phyloP scores from a whole-genome alignment of 768 basidiomycete genomes.

The Tulasnella sp. region DNA sequence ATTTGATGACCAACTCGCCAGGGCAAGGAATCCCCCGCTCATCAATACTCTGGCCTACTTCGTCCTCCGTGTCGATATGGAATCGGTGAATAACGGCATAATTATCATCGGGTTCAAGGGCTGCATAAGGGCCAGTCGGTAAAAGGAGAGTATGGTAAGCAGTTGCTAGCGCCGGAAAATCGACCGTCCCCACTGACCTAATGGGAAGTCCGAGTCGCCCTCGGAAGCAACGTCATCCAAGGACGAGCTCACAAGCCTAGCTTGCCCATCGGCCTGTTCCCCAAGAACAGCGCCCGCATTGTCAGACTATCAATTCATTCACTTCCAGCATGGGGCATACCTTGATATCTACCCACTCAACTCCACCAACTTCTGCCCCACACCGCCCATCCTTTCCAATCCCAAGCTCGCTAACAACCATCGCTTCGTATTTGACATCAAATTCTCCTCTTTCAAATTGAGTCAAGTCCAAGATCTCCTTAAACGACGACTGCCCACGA shows the following conservation, averaged over 20 bases:
- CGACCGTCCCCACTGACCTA: slow-evolving; percentile 33
- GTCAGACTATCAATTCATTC: background rate
- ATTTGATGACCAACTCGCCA: background rate
- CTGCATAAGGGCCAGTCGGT: background rate
- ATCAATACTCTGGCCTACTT: background rate
- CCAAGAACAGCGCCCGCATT: background rate
- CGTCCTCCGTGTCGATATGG: background rate
- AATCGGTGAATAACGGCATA: slow-evolving; percentile 31
- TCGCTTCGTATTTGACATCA: slow-evolving; percentile 38
- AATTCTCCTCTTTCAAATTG: slow-evolving; percentile 44
- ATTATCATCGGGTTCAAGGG: background rate
- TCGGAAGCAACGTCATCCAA: slow-evolving; percentile 40
- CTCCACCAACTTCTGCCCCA: slow-evolving; percentile 44
- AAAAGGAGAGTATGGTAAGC: background rate
- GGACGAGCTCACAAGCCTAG: slow-evolving; percentile 34
- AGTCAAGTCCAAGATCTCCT: slow-evolving; percentile 34
- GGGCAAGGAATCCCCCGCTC: background rate
- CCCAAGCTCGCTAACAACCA: background rate
- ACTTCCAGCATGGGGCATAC: slow-evolving; percentile 33
- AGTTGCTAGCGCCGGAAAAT: background rate
- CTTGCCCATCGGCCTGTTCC: slow-evolving; percentile 38
- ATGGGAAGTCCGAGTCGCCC: slow-evolving; percentile 31
- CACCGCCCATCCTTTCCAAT: slow-evolving; percentile 47
- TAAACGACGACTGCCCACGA: background rate
- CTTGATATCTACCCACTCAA: slow-evolving; percentile 39